Conservation (phyloP, 768 basidiomycete species). For the Auriculariales sp. region DNA sequence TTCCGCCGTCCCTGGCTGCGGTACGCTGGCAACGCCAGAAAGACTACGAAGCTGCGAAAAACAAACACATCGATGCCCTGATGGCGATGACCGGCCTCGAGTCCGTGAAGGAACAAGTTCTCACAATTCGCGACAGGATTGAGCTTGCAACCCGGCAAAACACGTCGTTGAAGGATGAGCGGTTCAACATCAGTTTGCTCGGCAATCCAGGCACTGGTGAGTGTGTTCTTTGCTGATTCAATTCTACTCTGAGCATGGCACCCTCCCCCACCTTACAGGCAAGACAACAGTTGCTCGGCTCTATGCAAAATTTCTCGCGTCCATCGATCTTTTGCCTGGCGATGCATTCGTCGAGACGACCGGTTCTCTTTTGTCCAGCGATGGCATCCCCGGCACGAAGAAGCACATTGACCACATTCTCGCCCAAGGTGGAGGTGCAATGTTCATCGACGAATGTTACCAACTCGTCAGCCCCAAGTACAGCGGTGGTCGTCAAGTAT, state of each 20-base stretch:
- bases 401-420: constrained; percentile 32
- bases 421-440: constrained; percentile 41
- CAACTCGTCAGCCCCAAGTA: constrained; percentile 31
- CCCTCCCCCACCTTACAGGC: too few relatives aligned
- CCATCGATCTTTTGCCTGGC: constrained; percentile 38
- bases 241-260: neutral
- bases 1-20: too few relatives aligned
- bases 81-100: constrained; percentile 63
- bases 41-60: constrained; percentile 26
- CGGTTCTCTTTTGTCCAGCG: constrained; percentile 40
- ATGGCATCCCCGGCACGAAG: constrained; percentile 39
- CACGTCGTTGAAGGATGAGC: constrained; percentile 34
- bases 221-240: constrained; percentile 5
- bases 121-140: constrained; percentile 45
- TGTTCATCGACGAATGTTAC: constrained; percentile 64
- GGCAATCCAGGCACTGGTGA: constrained; percentile 67
- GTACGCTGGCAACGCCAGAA: constrained; percentile 57
- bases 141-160: constrained; percentile 30
- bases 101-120: constrained; percentile 42
- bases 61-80: constrained; percentile 38
- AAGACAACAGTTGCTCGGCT: constrained; percentile 56
- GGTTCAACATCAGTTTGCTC: constrained; percentile 46
- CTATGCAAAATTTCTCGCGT: constrained; percentile 48
- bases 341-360: constrained; percentile 45
- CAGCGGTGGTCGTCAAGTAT: constrained; percentile 24